Evolutionary conservation across 495 filamentous ascomycete genomes (phyloP).

Genomic region (Amorphotheca resinae): DNA sequence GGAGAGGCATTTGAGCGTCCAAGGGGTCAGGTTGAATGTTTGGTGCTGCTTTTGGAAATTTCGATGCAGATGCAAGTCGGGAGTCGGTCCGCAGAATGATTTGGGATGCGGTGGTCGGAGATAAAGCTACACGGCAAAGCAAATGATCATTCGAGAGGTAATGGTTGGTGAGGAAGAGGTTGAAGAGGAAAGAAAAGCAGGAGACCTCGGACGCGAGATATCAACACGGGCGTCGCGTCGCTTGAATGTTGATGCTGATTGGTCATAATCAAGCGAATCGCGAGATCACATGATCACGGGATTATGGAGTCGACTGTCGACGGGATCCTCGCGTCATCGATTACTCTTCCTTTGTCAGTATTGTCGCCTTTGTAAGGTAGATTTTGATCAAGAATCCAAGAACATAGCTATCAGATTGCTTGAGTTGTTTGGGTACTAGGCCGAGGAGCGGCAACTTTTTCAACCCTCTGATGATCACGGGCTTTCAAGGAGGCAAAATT

Average conservation of each 20-base stretch:
- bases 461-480: no score
- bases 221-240: background rate
- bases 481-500: no score
- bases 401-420: no score
- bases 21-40: constrained; percentile 10
- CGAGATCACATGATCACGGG: background rate
- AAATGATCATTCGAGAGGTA: constrained; percentile 15
- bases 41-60: constrained; percentile 11
- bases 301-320: no score
- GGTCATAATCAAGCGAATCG: background rate
- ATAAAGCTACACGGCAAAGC: constrained; percentile 10
- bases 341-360: no score
- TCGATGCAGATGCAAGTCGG: constrained; percentile 4
- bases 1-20: constrained; percentile 15
- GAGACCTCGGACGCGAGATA: background rate
- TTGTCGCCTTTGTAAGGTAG: no score
- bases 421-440: no score
- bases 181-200: background rate
- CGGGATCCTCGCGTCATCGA: no score
- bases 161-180: constrained; percentile 6
- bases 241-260: background rate
- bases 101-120: background rate
- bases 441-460: no score
- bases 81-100: constrained; percentile 4
- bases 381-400: no score